Evolutionary conservation across 1,284 basidiomycete species (phyloP).

Genomic region (Cystobasidium pallidum): DNA sequence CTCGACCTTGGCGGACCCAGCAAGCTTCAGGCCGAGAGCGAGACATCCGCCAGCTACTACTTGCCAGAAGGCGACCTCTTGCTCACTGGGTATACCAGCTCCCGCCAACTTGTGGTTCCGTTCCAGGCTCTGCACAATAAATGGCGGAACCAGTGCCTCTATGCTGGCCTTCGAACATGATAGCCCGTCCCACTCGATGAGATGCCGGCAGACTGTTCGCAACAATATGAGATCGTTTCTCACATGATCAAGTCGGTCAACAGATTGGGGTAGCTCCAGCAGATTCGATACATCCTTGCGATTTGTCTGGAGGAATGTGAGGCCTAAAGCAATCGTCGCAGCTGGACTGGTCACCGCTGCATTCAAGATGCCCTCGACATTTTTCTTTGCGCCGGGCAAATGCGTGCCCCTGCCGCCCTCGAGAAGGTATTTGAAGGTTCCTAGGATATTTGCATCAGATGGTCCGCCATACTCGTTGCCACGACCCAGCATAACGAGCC

Average conservation of each 20-base stretch:
- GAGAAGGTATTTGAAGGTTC: constrained; percentile 44
- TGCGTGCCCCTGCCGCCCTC: constrained; percentile 47
- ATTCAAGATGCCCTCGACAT: constrained; percentile 66
- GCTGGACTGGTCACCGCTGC: constrained; percentile 85
- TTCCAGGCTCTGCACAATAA: constrained; percentile 61
- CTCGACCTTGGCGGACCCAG: constrained; percentile 84
- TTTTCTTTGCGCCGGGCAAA: constrained; percentile 49
- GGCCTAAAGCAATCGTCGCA: constrained; percentile 82
- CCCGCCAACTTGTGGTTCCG: constrained; percentile 58
- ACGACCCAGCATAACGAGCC: constrained; percentile 91
- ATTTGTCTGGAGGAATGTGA: constrained; percentile 88
- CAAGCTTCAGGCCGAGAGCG: constrained; percentile 86
- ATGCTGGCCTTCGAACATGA: constrained; percentile 77
- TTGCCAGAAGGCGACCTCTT: constrained; percentile 77
- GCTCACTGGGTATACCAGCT: constrained; percentile 61
- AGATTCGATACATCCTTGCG: constrained; percentile 82
- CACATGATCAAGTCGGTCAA: constrained; percentile 76
- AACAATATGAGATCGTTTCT: constrained; percentile 85
- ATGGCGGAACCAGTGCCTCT: constrained; percentile 69
- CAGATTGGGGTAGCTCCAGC: constrained; percentile 77
- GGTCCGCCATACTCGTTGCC: constrained; percentile 53
- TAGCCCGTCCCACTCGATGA: constrained; percentile 88
- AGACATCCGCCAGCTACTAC: constrained; percentile 89
- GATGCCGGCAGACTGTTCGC: constrained; percentile 72
- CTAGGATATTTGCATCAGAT: constrained; percentile 36